These are phyloP conservation scores for Amanita molliuscula DNA, from an alignment of 768 basidiomycete species.

Conservation along the genomic window DNA sequence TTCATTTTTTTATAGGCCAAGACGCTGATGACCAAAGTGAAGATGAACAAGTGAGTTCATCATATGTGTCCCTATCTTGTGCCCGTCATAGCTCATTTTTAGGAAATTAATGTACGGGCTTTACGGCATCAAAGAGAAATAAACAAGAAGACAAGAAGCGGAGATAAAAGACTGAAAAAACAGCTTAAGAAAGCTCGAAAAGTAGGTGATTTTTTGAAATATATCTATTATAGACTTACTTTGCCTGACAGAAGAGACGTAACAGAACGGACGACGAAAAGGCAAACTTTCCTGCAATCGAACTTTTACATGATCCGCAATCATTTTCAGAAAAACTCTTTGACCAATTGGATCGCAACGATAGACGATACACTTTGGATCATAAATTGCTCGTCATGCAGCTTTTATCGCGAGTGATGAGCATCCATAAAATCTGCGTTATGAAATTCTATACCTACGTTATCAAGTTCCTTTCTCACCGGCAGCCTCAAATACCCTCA, in stretches of 20 bases:
- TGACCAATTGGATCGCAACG: slow-evolving; percentile 70
- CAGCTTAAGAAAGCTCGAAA: slow-evolving; percentile 67
- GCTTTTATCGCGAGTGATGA: slow-evolving; percentile 89
- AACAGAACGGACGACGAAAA: slow-evolving; percentile 18
- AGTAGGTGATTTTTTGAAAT: slow-evolving; percentile 25
- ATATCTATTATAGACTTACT: background rate
- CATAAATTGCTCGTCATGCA: slow-evolving; percentile 98
- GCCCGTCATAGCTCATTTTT: slow-evolving; percentile 6
- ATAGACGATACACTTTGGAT: slow-evolving; percentile 92
- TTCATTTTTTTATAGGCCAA: slow-evolving; percentile 94
- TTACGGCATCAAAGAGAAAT: slow-evolving; percentile 83
- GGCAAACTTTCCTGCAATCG: slow-evolving; percentile 85
- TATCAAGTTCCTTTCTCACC: slow-evolving; percentile 85
- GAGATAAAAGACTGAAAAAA: slow-evolving; percentile 71
- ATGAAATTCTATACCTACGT: slow-evolving; percentile 95
- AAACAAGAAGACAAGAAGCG: slow-evolving; percentile 85
- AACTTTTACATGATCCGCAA: slow-evolving; percentile 91
- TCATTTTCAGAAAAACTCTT: slow-evolving; percentile 92
- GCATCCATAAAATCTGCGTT: slow-evolving; percentile 84
- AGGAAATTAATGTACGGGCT: slow-evolving; percentile 59
- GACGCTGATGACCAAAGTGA: slow-evolving; percentile 54
- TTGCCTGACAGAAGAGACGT: slow-evolving; percentile 21
- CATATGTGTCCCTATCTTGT: background rate
- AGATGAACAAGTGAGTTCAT: slow-evolving; percentile 39
- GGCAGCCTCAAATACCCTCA: slow-evolving; percentile 85